A percentile compares a stretch with the other conserved stretches of the same genome.
Evolutionary conservation across 1,139 yeast species (phyloP).

Genomic region (Debaryomyces fabryi): DNA sequence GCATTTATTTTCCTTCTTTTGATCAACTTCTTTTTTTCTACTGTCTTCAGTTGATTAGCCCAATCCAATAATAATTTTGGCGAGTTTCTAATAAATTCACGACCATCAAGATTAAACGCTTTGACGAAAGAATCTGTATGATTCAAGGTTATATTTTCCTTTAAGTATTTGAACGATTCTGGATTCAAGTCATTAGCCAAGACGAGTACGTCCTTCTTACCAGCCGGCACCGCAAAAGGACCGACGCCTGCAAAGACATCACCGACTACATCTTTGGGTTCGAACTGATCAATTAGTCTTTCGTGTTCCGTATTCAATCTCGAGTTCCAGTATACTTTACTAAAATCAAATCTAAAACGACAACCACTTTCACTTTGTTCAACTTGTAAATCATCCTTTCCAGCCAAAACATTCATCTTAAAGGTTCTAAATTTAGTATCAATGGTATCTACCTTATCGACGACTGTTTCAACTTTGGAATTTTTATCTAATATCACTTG

Average conservation of each 20-base stretch:
- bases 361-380: slow-evolving; percentile 92
- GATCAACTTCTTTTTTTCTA: slow-evolving; percentile 31
- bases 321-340: slow-evolving; percentile 97
- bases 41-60: slow-evolving; percentile 25
- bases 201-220: slow-evolving; percentile 75
- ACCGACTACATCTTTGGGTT: slow-evolving; percentile 71
- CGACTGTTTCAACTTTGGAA: slow-evolving; percentile 78
- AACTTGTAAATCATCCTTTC: slow-evolving; percentile 70
- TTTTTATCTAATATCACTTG: slow-evolving; percentile 90
- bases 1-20: slow-evolving; percentile 39
- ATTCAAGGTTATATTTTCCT: slow-evolving; percentile 65
- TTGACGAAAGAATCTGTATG: slow-evolving; percentile 62
- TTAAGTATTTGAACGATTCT: slow-evolving; percentile 71
- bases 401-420: slow-evolving; percentile 92
- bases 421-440: slow-evolving; percentile 90
- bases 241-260: slow-evolving; percentile 99
- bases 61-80: slow-evolving; percentile 51
- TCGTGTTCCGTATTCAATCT: slow-evolving; percentile 93
- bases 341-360: slow-evolving; percentile 81
- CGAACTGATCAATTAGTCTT: slow-evolving; percentile 65
- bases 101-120: slow-evolving; percentile 78
- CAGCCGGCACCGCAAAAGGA: slow-evolving; percentile 97
- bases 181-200: slow-evolving; percentile 95
- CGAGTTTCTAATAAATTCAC: slow-evolving; percentile 71
- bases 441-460: slow-evolving; percentile 88